phyloP scores from a whole-genome alignment of 768 basidiomycete species.

The Leccinum variicolor region DNA sequence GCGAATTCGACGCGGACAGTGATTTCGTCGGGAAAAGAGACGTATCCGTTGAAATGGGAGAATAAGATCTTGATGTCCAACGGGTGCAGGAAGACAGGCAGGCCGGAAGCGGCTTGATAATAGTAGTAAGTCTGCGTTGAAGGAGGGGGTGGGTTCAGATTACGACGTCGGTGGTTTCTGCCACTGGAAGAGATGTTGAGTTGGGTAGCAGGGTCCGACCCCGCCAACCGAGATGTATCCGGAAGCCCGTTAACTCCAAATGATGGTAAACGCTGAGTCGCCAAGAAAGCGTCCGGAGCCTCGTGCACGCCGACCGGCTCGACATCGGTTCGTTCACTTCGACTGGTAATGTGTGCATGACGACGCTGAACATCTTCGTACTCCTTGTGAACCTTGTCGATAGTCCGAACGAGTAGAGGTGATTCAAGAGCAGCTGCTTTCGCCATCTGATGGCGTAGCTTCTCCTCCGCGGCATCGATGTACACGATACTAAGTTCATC shows the following conservation, averaged over 20 bases:
- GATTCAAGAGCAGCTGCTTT: slow-evolving; percentile 78
- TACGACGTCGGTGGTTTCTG: slow-evolving; percentile 58
- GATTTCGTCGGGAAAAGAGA: slow-evolving; percentile 81
- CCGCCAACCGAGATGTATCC: background rate
- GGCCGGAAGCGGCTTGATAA: slow-evolving; percentile 91
- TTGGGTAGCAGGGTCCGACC: slow-evolving; percentile 4
- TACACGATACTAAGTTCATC: slow-evolving; percentile 80
- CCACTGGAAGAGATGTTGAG: slow-evolving; percentile 21
- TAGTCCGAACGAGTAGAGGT: slow-evolving; percentile 54
- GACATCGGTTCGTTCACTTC: slow-evolving; percentile 20
- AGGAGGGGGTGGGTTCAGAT: slow-evolving; percentile 82
- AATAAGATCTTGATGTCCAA: slow-evolving; percentile 93
- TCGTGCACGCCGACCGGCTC: slow-evolving; percentile 29
- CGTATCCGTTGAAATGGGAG: slow-evolving; percentile 76
- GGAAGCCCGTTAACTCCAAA: slow-evolving; percentile 8
- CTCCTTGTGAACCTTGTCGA: slow-evolving; percentile 61
- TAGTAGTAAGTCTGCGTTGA: slow-evolving; percentile 91
- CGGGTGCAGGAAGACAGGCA: slow-evolving; percentile 91
- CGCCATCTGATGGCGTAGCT: slow-evolving; percentile 74
- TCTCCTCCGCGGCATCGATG: slow-evolving; percentile 73
- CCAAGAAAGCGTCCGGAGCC: slow-evolving; percentile 59
- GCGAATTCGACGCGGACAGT: slow-evolving; percentile 75
- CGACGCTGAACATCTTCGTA: slow-evolving; percentile 52
- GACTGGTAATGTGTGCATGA: slow-evolving; percentile 9
- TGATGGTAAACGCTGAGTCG: slow-evolving; percentile 33